phyloP scores from a whole-genome alignment of 1,139 yeast genomes.

The Sugiyamaella japonica region DNA sequence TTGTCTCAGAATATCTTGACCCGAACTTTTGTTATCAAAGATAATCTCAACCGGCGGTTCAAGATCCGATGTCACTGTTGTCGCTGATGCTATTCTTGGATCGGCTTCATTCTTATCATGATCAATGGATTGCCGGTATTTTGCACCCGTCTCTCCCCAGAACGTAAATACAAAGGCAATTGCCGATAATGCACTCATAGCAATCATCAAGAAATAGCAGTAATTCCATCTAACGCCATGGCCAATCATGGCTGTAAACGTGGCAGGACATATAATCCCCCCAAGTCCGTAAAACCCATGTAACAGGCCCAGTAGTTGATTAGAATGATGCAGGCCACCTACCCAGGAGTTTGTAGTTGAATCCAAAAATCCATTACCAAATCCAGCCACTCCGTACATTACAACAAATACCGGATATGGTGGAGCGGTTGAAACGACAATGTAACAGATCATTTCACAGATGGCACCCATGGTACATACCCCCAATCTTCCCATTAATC shows the following conservation, averaged over 20 bases:
- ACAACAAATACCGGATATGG: slow-evolving; percentile 46
- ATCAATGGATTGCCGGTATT: slow-evolving; percentile 14
- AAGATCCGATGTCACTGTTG: not conserved
- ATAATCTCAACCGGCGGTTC: not conserved
- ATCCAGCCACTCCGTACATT: slow-evolving; percentile 58
- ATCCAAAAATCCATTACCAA: slow-evolving; percentile 54
- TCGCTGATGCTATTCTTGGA: not conserved
- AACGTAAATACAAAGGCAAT: slow-evolving; percentile 19
- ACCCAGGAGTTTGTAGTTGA: slow-evolving; percentile 58
- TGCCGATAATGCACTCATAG: slow-evolving; percentile 38
- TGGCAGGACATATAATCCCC: slow-evolving; percentile 58
- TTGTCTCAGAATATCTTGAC: slow-evolving; percentile 1
- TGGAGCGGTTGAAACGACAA: slow-evolving; percentile 45
- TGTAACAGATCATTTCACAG: slow-evolving; percentile 43
- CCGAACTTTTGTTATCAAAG: not conserved
- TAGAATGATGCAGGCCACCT: slow-evolving; percentile 50
- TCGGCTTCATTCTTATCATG: slow-evolving; percentile 1
- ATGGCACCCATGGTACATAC: slow-evolving; percentile 44
- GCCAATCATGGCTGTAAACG: slow-evolving; percentile 54
- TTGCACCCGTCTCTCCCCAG: slow-evolving; percentile 24
- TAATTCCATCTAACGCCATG: slow-evolving; percentile 53
- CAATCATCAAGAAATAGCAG: slow-evolving; percentile 49
- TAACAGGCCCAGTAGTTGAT: slow-evolving; percentile 51
- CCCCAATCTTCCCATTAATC: slow-evolving; percentile 45
- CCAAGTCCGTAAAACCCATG: slow-evolving; percentile 66